phyloP scores from a whole-genome alignment of 1,284 basidiomycete species.

The Cystobasidium pallidum region DNA sequence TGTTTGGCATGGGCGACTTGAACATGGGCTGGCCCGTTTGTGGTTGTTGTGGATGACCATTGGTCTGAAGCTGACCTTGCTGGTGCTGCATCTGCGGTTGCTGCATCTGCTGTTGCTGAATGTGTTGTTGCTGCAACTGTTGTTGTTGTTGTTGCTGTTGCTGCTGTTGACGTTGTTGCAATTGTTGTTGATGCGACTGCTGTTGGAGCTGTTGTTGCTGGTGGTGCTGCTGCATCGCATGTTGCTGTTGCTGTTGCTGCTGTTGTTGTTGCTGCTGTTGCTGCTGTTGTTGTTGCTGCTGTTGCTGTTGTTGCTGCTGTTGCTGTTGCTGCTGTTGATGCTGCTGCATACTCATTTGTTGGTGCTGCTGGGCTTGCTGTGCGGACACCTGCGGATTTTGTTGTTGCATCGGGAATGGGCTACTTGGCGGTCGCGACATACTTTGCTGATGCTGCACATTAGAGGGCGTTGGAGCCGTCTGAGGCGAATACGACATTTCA shows the following conservation, averaged over 20 bases:
- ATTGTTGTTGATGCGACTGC: conserved; percentile 14
- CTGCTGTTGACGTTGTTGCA: conserved; percentile 9
- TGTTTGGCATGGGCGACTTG: conserved; percentile 1
- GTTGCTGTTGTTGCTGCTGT: conserved; percentile 28
- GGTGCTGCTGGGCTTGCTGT: conserved; percentile 14
- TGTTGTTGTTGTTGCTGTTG: background rate
- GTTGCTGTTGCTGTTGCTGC: background rate
- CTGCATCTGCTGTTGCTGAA: conserved; percentile 18
- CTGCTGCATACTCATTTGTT: background rate
- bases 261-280: conserved; percentile 24
- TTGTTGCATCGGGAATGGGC: conserved; percentile 6
- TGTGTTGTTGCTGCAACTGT: background rate
- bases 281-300: conserved; percentile 6
- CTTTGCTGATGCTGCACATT: background rate
- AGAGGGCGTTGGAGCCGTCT: background rate
- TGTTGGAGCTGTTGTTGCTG: conserved; percentile 23
- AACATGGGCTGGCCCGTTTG: conserved; percentile 7
- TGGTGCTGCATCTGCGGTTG: conserved; percentile 33
- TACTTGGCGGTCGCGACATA: conserved; percentile 1
- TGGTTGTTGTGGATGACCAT: background rate
- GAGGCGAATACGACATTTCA: conserved; percentile 7
- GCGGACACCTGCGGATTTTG: conserved; percentile 2
- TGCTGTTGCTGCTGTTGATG: conserved; percentile 19
- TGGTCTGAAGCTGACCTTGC: conserved; percentile 4
- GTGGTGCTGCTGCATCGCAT: conserved; percentile 9